These are phyloP conservation scores for Wallacemonas sp. DNA, from an alignment of 208 protist species.

Conservation along the genomic window DNA sequence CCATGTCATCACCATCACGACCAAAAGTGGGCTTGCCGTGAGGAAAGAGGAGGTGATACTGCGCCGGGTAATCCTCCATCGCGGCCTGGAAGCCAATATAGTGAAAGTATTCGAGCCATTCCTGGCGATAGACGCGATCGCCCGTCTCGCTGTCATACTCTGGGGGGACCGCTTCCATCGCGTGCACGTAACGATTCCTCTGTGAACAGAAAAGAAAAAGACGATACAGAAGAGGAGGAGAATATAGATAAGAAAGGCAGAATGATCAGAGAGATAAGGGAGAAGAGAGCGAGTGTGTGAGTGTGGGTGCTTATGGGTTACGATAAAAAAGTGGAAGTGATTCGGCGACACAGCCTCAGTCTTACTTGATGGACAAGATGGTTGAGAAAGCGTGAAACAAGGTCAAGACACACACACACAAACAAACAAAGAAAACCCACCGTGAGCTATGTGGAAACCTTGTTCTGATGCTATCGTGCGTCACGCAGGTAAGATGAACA, in stretches of 20 bases:
- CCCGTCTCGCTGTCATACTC: conserved; percentile 75
- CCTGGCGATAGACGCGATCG: conserved; percentile 81
- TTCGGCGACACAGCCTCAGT: too few relatives aligned
- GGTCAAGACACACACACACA: conserved; percentile 9
- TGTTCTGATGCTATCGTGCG: too few relatives aligned
- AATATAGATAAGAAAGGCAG: conserved; percentile 7
- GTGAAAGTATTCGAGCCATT: conserved; percentile 89
- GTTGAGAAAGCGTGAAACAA: neutral
- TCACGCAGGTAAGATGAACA: too few relatives aligned
- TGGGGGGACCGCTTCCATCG: conserved; percentile 76
- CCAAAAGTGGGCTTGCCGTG: conserved; percentile 2
- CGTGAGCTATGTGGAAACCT: too few relatives aligned
- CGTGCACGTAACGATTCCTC: neutral
- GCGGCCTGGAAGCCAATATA: conserved; percentile 74
- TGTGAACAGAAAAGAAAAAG: neutral
- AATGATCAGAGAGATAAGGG: too few relatives aligned
- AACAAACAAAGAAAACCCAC: neutral
- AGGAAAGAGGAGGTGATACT: conserved; percentile 68
- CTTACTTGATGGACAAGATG: neutral
- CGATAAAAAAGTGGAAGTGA: too few relatives aligned
- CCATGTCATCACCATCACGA: neutral
- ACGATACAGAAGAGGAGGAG: neutral
- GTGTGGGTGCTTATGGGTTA: too few relatives aligned
- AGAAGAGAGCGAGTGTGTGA: too few relatives aligned
- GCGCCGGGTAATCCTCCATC: conserved; percentile 45